These are phyloP conservation scores for Starmerella bacillaris DNA, from an alignment of 805 yeast genomes.

Conservation along the genomic window DNA sequence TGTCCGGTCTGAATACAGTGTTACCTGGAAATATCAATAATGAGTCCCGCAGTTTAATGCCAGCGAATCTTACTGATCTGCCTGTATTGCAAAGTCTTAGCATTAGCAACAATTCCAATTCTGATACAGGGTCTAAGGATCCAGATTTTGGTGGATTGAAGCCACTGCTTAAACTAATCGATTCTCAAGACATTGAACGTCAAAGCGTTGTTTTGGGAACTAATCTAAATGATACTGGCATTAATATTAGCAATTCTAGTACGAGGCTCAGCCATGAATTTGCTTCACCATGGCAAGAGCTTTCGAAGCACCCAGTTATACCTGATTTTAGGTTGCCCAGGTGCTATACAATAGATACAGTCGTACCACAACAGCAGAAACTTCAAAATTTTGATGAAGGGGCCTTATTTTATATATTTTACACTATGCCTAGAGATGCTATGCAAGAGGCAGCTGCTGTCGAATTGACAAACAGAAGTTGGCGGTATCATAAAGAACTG, in stretches of 20 bases:
- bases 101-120: not conserved
- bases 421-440: conserved; percentile 81
- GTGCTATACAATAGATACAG: conserved; percentile 30
- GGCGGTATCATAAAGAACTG: conserved; percentile 92
- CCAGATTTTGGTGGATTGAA: conserved; percentile 32
- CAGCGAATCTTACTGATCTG: not conserved
- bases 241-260: conserved; percentile 32
- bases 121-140: not conserved
- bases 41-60: not conserved
- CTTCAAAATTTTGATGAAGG: conserved; percentile 56
- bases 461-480: conserved; percentile 76
- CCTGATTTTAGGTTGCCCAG: conserved; percentile 59
- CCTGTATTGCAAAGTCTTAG: not conserved
- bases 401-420: conserved; percentile 80
- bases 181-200: conserved; percentile 42
- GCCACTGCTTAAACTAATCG: conserved; percentile 42
- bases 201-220: conserved; percentile 56
- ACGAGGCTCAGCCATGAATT: conserved; percentile 41
- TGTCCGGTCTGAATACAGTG: conserved; percentile 15
- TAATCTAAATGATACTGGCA: conserved; percentile 49
- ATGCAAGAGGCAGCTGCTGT: conserved; percentile 87
- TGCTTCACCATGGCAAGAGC: conserved; percentile 91
- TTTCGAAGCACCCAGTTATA: conserved; percentile 75
- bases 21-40: conserved; percentile 10
- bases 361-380: conserved; percentile 30